Base-by-base conservation (phyloP, 2,329 filamentous ascomycete species). In the Didymosphaeria variabile region DNA sequence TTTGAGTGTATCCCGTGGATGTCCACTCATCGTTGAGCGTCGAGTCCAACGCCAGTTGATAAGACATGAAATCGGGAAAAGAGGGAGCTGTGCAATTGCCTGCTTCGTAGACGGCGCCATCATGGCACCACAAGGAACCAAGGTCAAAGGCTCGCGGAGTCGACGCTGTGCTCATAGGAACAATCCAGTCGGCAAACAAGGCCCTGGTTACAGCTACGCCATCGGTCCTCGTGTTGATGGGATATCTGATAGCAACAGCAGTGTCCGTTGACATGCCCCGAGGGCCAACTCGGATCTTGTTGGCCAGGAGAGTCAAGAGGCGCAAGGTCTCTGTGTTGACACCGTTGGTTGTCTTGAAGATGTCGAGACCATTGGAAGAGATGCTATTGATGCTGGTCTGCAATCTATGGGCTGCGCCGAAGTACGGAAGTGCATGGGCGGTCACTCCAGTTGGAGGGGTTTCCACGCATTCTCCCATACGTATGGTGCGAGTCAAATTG, bases 381-480 rank as follows among this genome's bases (percentile, higher is more conserved):
- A 50, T 50, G 9, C 29, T 34, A 17, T 50, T 50, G 6, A 50
- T 50, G 17, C 17, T 34, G 15, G n/a, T 26, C n/a, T 52, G 49
- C n/a, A 52, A 23, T 21, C 31, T 52, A 1, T 52, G 49, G 9
- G 38, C 23, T 26, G 49, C 31, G 21, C 29, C n/a, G 32, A 52
- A 52, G 31, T 52, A 52, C 3, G 31, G 31, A 36, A 52, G 31
- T 15, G 49, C 49, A 32, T 52, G 49, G 26, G 49, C n/a, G 31
- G 32, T 36, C 19, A 52, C 49, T 15, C 49, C 32, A 36, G 2
- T 52, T 6, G 32, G 31, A 36, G 49, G 49, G 15, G 31, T 38
- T 38, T 52, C 31, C 17, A 52, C 49, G 19, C 49, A 52, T 32
- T 52, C 49, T 52, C 49, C 49, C 19, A 52, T 52, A 15, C 49